Percentiles rank a stretch among this genome's conserved stretches.
Conservation (phyloP, 148 eudicot species). For the Rhododendron ferrugineum region DNA sequence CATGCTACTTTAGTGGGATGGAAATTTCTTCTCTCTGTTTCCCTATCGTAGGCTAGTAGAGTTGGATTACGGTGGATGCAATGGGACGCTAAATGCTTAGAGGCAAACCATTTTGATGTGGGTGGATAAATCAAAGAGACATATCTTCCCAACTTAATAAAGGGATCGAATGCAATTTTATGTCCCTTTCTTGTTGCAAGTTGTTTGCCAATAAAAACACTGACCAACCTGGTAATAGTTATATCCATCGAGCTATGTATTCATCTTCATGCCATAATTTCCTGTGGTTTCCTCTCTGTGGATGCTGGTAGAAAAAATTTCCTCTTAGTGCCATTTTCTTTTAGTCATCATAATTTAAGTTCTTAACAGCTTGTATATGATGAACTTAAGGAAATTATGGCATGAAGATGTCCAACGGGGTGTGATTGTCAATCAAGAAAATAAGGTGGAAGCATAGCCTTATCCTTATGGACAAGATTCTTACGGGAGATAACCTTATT, state of each 20-base stretch:
- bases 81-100: not conserved
- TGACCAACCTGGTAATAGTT: not conserved
- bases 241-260: not conserved
- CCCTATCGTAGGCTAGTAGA: not conserved
- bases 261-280: not conserved
- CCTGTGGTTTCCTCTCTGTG: not conserved
- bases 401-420: not conserved
- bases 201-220: not conserved
- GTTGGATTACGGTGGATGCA: not conserved
- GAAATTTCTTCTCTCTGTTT: not conserved
- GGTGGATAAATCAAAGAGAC: not conserved
- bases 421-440: not conserved
- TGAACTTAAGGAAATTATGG: not conserved
- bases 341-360: not conserved
- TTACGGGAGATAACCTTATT: not conserved
- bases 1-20: not conserved
- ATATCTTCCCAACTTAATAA: not conserved
- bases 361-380: not conserved
- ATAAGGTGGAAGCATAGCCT: not conserved
- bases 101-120: not conserved
- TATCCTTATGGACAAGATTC: not conserved
- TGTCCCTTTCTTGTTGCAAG: not conserved
- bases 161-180: not conserved
- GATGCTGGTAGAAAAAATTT: not conserved
- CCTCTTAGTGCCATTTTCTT: not conserved